Conservation (phyloP, 495 filamentous ascomycete species). For the Penicillium longicatenatum region DNA sequence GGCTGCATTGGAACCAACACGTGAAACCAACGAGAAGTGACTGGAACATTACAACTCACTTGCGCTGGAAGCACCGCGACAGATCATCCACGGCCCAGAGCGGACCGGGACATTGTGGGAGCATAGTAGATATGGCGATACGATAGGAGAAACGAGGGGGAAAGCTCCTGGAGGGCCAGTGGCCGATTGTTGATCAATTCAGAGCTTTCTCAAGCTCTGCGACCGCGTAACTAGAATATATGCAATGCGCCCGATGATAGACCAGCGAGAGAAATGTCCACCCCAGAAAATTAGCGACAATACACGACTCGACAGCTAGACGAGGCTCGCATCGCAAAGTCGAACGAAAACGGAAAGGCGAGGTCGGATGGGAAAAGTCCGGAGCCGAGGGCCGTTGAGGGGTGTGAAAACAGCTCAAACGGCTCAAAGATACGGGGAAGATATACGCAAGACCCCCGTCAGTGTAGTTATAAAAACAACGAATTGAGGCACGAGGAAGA, state of each 20-base stretch:
- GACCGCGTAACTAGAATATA: conserved; percentile 8
- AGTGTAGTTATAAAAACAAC: not conserved
- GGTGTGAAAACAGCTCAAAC: no score
- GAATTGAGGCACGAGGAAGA: not conserved
- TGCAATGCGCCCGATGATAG: conserved; percentile 8
- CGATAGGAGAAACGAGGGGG: conserved; percentile 8
- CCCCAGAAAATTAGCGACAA: conserved; percentile 21
- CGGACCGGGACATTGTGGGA: conserved; percentile 75
- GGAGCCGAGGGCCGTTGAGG: conserved; percentile 11
- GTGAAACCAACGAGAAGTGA: not conserved
- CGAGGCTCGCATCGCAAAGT: conserved; percentile 34
- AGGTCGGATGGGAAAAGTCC: conserved; percentile 6
- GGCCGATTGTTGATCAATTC: conserved; percentile 5
- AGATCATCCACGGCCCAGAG: conserved; percentile 91
- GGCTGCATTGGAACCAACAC: not conserved
- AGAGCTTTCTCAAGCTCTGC: not conserved
- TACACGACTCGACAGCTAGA: conserved; percentile 16
- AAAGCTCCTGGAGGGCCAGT: conserved; percentile 14
- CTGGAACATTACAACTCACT: conserved; percentile 53
- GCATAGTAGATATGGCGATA: conserved; percentile 46
- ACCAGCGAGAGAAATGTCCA: not conserved
- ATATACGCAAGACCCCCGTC: no score
- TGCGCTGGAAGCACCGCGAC: conserved; percentile 80
- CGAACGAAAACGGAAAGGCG: conserved; percentile 13
- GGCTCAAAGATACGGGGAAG: not conserved